These are phyloP conservation scores for Penstemon barbatus DNA, from an alignment of 257 asterid species.

Conservation along the genomic window DNA sequence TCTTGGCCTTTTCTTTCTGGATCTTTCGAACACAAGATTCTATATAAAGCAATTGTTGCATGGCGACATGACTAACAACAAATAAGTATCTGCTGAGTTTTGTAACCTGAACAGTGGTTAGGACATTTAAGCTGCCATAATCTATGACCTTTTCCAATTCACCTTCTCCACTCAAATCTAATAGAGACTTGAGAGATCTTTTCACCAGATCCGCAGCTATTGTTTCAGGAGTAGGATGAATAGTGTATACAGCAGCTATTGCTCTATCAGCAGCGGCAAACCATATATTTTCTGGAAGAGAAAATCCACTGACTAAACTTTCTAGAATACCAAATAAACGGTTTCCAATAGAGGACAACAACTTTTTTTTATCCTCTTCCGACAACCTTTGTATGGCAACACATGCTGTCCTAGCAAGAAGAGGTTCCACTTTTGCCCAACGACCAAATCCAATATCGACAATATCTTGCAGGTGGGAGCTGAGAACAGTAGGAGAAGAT, in stretches of 20 bases:
- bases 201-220: constrained; percentile 72
- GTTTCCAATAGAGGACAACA: constrained; percentile 65
- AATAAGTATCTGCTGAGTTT: constrained; percentile 74
- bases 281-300: constrained; percentile 83
- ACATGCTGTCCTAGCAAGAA: constrained; percentile 95
- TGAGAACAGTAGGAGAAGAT: constrained; percentile 65
- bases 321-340: constrained; percentile 77
- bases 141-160: constrained; percentile 47
- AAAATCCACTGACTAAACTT: constrained; percentile 59
- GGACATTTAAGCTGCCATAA: constrained; percentile 38
- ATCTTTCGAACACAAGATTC: constrained; percentile 73
- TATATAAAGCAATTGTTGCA: constrained; percentile 84
- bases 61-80: constrained; percentile 80
- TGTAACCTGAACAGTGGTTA: constrained; percentile 58
- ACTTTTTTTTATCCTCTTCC: constrained; percentile 80
- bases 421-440: constrained; percentile 94
- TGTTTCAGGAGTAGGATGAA: constrained; percentile 89
- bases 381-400: constrained; percentile 79
- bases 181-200: constrained; percentile 68
- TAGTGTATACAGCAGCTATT: constrained; percentile 66
- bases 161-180: constrained; percentile 44
- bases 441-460: constrained; percentile 97
- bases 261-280: constrained; percentile 92
- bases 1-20: constrained; percentile 76
- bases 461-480: constrained; percentile 89